Conservation (phyloP, 768 basidiomycete species). For the Pisolithus orientalis region DNA sequence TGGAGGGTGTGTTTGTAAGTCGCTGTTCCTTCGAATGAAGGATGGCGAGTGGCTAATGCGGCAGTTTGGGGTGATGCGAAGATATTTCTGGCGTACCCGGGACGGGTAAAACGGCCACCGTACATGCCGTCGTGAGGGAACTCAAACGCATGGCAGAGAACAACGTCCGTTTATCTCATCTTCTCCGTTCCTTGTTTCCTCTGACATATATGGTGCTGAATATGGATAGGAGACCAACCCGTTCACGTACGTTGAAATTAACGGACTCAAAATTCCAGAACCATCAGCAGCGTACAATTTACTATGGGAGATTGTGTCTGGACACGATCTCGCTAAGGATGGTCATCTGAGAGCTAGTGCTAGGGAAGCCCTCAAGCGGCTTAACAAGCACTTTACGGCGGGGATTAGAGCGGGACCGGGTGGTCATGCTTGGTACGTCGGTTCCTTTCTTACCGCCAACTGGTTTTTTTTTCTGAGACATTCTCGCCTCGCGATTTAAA, state of each 20-base stretch:
- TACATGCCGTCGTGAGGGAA: slow-evolving; percentile 87
- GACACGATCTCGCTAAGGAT: slow-evolving; percentile 57
- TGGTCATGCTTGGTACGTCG: slow-evolving; percentile 73
- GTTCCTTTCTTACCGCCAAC: slow-evolving; percentile 2
- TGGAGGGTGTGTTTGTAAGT: slow-evolving; percentile 91
- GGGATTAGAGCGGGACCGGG: slow-evolving; percentile 64
- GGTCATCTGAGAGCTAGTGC: slow-evolving; percentile 63
- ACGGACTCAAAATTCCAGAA: slow-evolving; percentile 89
- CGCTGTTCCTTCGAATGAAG: not conserved
- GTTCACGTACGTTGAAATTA: slow-evolving; percentile 97
- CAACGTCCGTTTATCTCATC: slow-evolving; percentile 42
- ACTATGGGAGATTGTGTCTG: slow-evolving; percentile 90
- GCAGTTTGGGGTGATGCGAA: slow-evolving; percentile 23
- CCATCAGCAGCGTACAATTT: slow-evolving; percentile 88
- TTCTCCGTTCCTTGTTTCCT: not conserved
- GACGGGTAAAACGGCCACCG: slow-evolving; percentile 97
- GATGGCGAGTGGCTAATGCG: not conserved
- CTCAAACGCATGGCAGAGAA: slow-evolving; percentile 83
- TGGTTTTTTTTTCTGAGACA: not conserved
- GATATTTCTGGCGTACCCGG: slow-evolving; percentile 99
- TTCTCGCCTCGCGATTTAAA: slow-evolving; percentile 22
- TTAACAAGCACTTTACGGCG: slow-evolving; percentile 73
- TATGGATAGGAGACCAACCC: slow-evolving; percentile 75
- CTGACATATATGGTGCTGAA: not conserved
- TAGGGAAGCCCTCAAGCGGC: slow-evolving; percentile 76